Evolutionary conservation across 2,329 filamentous ascomycete species (phyloP), one percentile per base, ranked within the genome.

Genomic region (Colletotrichum camelliae): DNA sequence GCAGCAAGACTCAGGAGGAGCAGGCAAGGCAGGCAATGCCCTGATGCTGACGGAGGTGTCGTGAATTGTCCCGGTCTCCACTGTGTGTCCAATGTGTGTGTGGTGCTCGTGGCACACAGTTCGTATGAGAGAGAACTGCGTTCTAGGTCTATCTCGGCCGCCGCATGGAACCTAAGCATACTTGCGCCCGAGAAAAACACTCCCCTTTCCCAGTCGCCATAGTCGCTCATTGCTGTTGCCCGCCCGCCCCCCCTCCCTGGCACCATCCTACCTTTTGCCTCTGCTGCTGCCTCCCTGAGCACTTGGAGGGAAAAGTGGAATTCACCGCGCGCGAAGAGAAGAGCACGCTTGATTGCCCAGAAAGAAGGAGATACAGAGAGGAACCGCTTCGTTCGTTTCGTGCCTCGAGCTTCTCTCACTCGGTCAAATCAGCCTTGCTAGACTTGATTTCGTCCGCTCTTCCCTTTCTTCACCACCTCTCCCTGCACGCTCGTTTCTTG

Each of bases 101-200:
- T 29, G 58, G 29, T 72, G 31, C 61, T 48, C 21, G 52, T 66
- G 61, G 74, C 72, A 76, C 72, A 78, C 43, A 76, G 72, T 76
- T 77, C 77, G 76, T 77, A 78, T 77, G 67, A 24, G 37, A 33
- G 24, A 37, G 55, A 57, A 24, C 12, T 78, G 60, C 77, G 67
- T 29, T 43, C 57, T 27, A 21, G 65, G 72, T 65, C 58, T 37
- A 8, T 77, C 6, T 24, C 27, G 76, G 60, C 70, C 72, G 62
- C 76, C 77, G 76, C 37, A 76, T 6, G 12, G 4, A 21, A 27
- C 15, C 39, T 52, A 61, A 58, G 62, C 10, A 65, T 35, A 58
- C 29, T 35, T 66, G 67, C 21, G 37, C 66, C 69, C 58, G 60
- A 77, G 72, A 70, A 77, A 78, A 78, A 78, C 76, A 78, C 74